phyloP scores from a whole-genome alignment of 257 asterid species.

The Lycium ferocissimum region DNA sequence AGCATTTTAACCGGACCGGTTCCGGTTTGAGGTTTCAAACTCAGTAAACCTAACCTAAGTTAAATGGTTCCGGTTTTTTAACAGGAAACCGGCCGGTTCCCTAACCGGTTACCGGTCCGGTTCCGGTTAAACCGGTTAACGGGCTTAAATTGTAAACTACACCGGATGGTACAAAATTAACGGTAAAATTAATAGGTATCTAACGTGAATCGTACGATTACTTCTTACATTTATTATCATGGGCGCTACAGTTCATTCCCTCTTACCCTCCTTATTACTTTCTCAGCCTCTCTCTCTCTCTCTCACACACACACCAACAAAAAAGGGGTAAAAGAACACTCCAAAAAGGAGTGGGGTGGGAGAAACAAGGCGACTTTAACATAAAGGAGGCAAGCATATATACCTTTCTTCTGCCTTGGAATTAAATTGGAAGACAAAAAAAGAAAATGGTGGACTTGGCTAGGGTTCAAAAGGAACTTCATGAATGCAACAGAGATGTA shows the following conservation, averaged over 20 bases:
- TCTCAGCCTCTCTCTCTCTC: background rate
- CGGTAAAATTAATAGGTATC: too few species aligned
- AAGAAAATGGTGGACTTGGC: slow-evolving; percentile 81
- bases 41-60: too few species aligned
- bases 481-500: slow-evolving; percentile 84
- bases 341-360: background rate
- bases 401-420: background rate
- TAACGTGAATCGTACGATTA: background rate
- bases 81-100: too few species aligned
- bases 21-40: too few species aligned
- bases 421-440: background rate
- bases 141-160: too few species aligned
- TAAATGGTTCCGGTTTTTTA: too few species aligned
- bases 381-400: background rate
- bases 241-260: background rate
- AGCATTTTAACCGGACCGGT: too few species aligned
- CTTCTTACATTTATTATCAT: background rate
- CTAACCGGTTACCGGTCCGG: too few species aligned
- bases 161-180: too few species aligned
- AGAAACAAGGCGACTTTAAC: background rate
- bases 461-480: slow-evolving; percentile 88
- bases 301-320: background rate
- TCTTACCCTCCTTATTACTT: background rate
- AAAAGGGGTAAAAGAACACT: too few species aligned
- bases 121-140: too few species aligned